These are phyloP conservation scores for Gossypium aridum DNA, from an alignment of 441 rosid species.

Conservation along the genomic window DNA sequence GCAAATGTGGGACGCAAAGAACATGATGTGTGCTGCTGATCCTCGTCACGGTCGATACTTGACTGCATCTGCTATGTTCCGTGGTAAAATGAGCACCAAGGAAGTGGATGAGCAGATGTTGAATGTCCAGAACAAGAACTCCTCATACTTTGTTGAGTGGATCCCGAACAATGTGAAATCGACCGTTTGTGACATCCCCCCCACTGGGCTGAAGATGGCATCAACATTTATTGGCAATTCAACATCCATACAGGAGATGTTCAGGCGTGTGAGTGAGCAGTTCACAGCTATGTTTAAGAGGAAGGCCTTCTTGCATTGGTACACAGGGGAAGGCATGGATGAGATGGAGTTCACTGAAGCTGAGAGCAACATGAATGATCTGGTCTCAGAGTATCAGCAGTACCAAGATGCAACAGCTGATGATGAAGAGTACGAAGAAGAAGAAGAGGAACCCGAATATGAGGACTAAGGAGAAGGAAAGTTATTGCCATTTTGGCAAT, in stretches of 20 bases:
- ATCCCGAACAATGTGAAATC: conserved; percentile 59
- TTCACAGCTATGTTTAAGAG: conserved; percentile 62
- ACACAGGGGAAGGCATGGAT: conserved; percentile 60
- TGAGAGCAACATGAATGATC: conserved; percentile 45
- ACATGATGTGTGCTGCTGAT: conserved; percentile 63
- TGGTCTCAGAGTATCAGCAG: conserved; percentile 55
- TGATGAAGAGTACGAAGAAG: conserved; percentile 36
- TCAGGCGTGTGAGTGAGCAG: conserved; percentile 50
- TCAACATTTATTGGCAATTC: conserved; percentile 55
- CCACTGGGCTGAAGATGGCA: conserved; percentile 51
- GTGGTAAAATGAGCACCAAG: conserved; percentile 63
- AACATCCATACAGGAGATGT: conserved; percentile 54
- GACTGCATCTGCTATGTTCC: conserved; percentile 55
- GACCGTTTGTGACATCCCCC: conserved; percentile 53
- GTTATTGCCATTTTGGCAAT: neutral
- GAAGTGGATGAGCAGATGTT: conserved; percentile 63
- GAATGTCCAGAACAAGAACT: conserved; percentile 57
- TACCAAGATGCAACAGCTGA: conserved; percentile 62
- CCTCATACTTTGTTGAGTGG: conserved; percentile 58
- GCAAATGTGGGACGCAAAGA: conserved; percentile 78
- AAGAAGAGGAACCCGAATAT: conserved; percentile 11
- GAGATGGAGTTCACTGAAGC: conserved; percentile 57
- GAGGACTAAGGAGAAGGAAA: conserved; percentile 11
- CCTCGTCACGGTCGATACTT: conserved; percentile 52
- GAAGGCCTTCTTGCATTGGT: conserved; percentile 66